Percentiles rank a stretch among this genome's conserved stretches.
Conservation (phyloP, 2,329 filamentous ascomycete genomes). For the Aspergillus pseudoterreus region DNA sequence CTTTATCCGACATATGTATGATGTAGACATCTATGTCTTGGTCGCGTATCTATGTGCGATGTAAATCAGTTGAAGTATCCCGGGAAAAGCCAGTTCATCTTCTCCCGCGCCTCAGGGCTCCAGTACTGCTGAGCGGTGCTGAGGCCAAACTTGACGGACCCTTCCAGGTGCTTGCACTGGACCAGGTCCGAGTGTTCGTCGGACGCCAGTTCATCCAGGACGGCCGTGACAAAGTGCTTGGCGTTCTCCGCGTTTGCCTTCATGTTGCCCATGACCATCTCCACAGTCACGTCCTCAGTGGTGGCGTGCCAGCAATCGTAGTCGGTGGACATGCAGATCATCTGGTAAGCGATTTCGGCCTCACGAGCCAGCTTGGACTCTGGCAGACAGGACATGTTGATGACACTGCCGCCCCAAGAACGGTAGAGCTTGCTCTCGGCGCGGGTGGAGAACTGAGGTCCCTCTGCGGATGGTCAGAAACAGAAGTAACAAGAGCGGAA, state of each 20-base stretch:
- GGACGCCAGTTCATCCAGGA: conserved; percentile 79
- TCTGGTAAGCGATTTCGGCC: conserved; percentile 94
- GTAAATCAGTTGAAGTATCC: conserved; percentile 59
- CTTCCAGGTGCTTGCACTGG: conserved; percentile 75
- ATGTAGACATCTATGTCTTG: neutral
- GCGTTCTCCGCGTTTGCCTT: conserved; percentile 87
- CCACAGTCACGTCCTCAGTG: conserved; percentile 79
- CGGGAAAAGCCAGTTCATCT: conserved; percentile 82
- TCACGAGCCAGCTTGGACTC: conserved; percentile 95
- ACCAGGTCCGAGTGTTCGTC: conserved; percentile 73
- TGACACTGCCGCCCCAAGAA: conserved; percentile 85
- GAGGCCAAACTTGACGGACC: conserved; percentile 71
- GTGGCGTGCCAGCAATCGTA: conserved; percentile 95
- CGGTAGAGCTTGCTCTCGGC: conserved; percentile 96
- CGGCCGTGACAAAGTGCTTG: conserved; percentile 75
- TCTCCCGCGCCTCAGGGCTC: conserved; percentile 70
- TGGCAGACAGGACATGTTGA: conserved; percentile 96
- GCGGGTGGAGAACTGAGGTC: conserved; percentile 95
- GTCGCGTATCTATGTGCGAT: neutral
- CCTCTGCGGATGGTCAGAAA: conserved; percentile 56
- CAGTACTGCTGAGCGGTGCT: conserved; percentile 79
- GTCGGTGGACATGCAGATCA: conserved; percentile 99
- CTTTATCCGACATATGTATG: neutral
- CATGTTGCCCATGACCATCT: conserved; percentile 98
- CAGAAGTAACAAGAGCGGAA: neutral